Percentiles rank a stretch among this genome's conserved stretches.
These are phyloP conservation scores for Aspergillus ochraceoroseus DNA, from an alignment of 2,329 filamentous ascomycete species.

Conservation along the genomic window DNA sequence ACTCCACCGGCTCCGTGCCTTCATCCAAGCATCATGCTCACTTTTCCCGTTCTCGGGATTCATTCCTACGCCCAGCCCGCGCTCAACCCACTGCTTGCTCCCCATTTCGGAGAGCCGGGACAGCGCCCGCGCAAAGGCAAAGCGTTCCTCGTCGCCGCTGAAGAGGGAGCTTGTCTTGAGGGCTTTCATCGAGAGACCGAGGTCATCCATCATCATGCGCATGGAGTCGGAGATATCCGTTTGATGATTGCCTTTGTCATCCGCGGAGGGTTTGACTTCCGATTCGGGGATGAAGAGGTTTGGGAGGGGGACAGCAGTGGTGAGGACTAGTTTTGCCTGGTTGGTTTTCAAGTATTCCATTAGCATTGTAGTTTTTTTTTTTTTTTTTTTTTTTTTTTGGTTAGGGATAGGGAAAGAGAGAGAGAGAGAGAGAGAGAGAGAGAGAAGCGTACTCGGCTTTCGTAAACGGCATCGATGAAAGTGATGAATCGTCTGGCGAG, in stretches of 20 bases:
- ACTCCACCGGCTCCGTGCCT: constrained; percentile 47
- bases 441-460: constrained; percentile 51
- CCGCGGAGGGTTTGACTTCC: constrained; percentile 60
- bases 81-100: constrained; percentile 88
- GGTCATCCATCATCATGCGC: constrained; percentile 77
- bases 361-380: neutral
- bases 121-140: constrained; percentile 87
- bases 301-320: constrained; percentile 75
- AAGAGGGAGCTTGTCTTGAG: constrained; percentile 85
- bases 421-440: neutral
- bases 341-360: too few relatives aligned
- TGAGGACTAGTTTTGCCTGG: constrained; percentile 91
- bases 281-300: constrained; percentile 77
- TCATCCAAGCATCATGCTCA: constrained; percentile 48
- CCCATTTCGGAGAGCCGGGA: constrained; percentile 88
- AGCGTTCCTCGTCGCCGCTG: constrained; percentile 89
- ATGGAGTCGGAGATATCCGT: constrained; percentile 62
- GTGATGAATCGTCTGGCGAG: constrained; percentile 92
- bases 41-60: constrained; percentile 42
- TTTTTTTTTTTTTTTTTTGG: neutral
- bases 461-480: constrained; percentile 94
- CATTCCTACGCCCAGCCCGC: constrained; percentile 55
- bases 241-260: constrained; percentile 41
- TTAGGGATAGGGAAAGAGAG: neutral
- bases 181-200: constrained; percentile 77